Evolutionary conservation across 2,329 filamentous ascomycete genomes (phyloP).

Genomic region (Chaetomiaceae sp.): DNA sequence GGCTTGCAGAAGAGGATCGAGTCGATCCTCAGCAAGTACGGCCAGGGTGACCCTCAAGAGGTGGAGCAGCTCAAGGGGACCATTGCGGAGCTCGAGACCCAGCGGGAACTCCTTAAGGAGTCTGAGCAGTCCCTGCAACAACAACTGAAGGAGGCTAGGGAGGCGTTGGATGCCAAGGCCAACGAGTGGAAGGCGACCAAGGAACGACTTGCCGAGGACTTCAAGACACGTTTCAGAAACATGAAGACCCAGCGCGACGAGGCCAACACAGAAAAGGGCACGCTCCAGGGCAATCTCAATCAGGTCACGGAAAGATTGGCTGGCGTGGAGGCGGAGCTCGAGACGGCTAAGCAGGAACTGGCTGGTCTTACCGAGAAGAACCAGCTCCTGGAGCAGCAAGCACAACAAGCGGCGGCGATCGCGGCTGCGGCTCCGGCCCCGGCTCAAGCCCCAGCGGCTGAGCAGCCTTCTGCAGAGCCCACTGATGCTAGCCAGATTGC

Average conservation of each 20-base stretch:
- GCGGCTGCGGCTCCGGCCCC: conserved; percentile 25
- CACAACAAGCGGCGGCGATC: not conserved
- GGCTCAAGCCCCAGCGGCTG: conserved; percentile 31
- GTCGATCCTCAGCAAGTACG: conserved; percentile 92
- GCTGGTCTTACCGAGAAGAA: conserved; percentile 34
- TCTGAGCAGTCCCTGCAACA: conserved; percentile 48
- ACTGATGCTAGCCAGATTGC: conserved; percentile 38
- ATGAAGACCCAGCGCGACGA: conserved; percentile 52
- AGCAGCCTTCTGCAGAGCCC: conserved; percentile 31
- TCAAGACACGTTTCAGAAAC: conserved; percentile 55
- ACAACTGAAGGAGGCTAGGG: conserved; percentile 49
- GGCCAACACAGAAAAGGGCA: conserved; percentile 46
- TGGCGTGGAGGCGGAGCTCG: conserved; percentile 48
- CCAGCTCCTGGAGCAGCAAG: conserved; percentile 39
- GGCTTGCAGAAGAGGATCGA: conserved; percentile 94
- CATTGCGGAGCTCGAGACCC: conserved; percentile 60
- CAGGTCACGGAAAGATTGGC: conserved; percentile 38
- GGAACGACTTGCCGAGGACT: conserved; percentile 55
- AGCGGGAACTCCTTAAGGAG: conserved; percentile 54
- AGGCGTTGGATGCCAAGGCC: conserved; percentile 50
- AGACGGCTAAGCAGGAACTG: conserved; percentile 40
- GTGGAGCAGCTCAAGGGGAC: conserved; percentile 83
- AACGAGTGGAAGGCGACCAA: conserved; percentile 48
- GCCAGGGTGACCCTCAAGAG: conserved; percentile 89
- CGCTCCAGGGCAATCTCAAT: conserved; percentile 47